phyloP scores from a whole-genome alignment of 2,329 filamentous ascomycete genomes.

The Helicocarpus griseus region DNA sequence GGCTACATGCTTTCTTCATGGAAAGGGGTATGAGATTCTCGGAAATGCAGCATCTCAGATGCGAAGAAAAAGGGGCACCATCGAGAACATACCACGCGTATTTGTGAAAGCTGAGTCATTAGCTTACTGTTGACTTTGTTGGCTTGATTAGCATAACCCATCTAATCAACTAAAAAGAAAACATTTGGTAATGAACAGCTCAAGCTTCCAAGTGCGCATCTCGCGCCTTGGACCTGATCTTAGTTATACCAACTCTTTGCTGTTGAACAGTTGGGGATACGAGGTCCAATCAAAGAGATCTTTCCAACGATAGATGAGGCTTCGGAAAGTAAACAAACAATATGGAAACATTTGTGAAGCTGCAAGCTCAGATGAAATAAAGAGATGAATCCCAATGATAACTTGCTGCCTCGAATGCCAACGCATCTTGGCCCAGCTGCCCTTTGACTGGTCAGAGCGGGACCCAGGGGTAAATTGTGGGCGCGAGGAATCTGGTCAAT shows the following conservation, averaged over 20 bases:
- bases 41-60: too few species aligned
- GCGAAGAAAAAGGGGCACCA: too few species aligned
- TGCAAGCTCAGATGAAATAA: neutral
- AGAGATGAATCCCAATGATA: neutral
- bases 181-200: neutral
- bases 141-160: neutral
- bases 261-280: too few species aligned
- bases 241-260: neutral
- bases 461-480: neutral
- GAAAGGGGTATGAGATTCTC: too few species aligned
- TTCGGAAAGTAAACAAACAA: neutral
- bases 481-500: neutral
- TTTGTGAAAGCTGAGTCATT: too few species aligned
- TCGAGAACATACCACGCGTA: too few species aligned
- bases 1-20: too few species aligned
- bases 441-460: neutral
- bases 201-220: too few species aligned
- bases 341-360: neutral
- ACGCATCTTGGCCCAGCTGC: neutral
- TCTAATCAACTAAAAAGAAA: neutral
- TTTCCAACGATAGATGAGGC: neutral
- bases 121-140: neutral
- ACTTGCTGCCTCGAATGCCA: neutral
- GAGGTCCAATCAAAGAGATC: neutral
- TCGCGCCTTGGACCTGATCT: neutral